These are phyloP conservation scores for Tetrahymena thermophila DNA, from an alignment of 73 alveolate genomes.

Conservation along the genomic window DNA sequence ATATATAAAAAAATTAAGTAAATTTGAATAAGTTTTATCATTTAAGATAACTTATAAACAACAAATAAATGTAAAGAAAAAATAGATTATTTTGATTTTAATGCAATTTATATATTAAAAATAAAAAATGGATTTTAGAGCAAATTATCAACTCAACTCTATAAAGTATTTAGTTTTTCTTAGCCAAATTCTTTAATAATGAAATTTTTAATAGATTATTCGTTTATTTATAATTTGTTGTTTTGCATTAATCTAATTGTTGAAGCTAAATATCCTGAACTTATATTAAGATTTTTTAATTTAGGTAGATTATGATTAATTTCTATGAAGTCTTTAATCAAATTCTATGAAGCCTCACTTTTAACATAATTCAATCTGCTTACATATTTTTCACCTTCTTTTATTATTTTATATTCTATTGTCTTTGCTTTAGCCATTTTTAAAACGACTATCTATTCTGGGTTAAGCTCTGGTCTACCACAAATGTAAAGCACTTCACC, in stretches of 20 bases:
- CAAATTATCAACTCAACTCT: too few relatives aligned
- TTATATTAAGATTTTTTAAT: neutral
- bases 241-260: neutral
- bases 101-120: too few relatives aligned
- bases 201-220: neutral
- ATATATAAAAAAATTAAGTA: too few relatives aligned
- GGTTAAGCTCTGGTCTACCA: neutral
- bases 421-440: neutral
- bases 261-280: neutral
- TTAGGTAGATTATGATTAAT: neutral
- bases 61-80: too few relatives aligned
- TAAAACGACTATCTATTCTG: neutral
- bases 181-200: neutral
- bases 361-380: neutral
- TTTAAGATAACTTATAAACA: too few relatives aligned
- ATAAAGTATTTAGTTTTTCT: neutral
- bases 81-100: too few relatives aligned
- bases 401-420: neutral
- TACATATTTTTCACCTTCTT: neutral
- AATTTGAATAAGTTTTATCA: too few relatives aligned
- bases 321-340: neutral
- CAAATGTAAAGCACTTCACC: neutral
- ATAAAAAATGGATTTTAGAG: too few relatives aligned
- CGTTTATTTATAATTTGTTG: neutral
- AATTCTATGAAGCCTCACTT: neutral